Evolutionary conservation across 192 early-diverging fungal species (phyloP).

Genomic region (Umbelopsis sp.): DNA sequence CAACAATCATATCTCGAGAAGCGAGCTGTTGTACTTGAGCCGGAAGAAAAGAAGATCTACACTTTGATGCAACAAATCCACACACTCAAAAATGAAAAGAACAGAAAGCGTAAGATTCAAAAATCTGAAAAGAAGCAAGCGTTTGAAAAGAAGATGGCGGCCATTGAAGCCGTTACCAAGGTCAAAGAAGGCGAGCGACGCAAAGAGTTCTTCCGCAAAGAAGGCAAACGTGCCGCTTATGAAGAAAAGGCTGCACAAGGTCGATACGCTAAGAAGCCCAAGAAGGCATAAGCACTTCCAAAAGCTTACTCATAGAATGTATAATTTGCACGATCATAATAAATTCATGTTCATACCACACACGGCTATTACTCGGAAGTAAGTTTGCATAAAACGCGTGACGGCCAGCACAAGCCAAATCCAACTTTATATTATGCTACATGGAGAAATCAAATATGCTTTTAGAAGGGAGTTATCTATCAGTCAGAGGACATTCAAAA

Average conservation of each 20-base stretch:
- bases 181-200: conserved; percentile 65
- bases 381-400: too few species aligned
- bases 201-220: conserved; percentile 70
- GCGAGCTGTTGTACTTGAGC: conserved; percentile 89
- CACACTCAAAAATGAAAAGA: conserved; percentile 87
- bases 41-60: conserved; percentile 88
- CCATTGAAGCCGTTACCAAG: conserved; percentile 44
- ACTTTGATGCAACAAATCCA: conserved; percentile 85
- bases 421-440: too few species aligned
- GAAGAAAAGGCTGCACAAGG: conserved; percentile 18
- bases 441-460: too few species aligned
- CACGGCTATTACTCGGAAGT: too few species aligned
- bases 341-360: conserved; percentile 11
- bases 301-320: not conserved
- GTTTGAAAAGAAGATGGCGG: conserved; percentile 60
- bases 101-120: conserved; percentile 72
- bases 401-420: too few species aligned
- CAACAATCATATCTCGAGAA: conserved; percentile 56
- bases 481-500: too few species aligned
- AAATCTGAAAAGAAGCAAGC: conserved; percentile 52
- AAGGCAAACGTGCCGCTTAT: conserved; percentile 45
- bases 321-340: conserved; percentile 16
- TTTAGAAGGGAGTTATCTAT: too few species aligned
- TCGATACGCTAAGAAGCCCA: conserved; percentile 12
- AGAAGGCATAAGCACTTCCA: conserved; percentile 7